Evolutionary conservation across 495 filamentous ascomycete genomes (phyloP), one percentile per base, ranked within the genome.

Genomic region (Penicillium coprophilum): DNA sequence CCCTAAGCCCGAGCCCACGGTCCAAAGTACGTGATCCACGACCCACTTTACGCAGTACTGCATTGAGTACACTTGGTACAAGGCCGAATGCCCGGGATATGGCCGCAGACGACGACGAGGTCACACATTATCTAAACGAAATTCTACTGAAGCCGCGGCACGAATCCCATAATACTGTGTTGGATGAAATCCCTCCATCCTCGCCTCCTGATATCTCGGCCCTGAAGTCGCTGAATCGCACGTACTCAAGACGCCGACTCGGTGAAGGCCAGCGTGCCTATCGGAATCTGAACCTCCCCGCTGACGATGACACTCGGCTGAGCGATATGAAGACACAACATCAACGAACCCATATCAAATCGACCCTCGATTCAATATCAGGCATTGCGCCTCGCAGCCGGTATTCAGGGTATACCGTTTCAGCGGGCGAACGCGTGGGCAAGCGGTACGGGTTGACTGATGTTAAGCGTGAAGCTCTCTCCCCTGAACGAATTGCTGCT

Each of bases 401-500:
- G 17, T 65, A 68, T 52, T 39, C 56, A 10, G 63, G 63, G 24
- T 43, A 66, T 21, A 66, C 66, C 2, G 61, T 68, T 15, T 47
- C 63, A 15, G 57, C 46, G 4, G 66, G 72, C 38, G 74, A 80
- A 13, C 73, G 71, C 31, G 70, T 75, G 39, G 69, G 68, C 2
- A 73, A 71, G 49, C 53, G 71, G 48, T 62, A 66, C 44, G 71
- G 67, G 41, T 48, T 70, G 17, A 40, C 70, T 44, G 48, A 66
- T 57, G 24, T 73, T 61, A 46, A 78, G 27, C 56, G 75, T 15
- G 75, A 76, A n/a, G 62, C 68, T 1, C 58, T 90, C 20, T 77
- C 86, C 4, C 72, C 82, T 2, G 85, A 88, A 12, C 78, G 87
- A 32, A 69, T 72, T 28, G 79, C 82, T 15, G 87, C 86, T 7